Evolutionary conservation across 495 filamentous ascomycete species (phyloP), one percentile per base, ranked within the genome.

Genomic region (Aspergillus leporis): DNA sequence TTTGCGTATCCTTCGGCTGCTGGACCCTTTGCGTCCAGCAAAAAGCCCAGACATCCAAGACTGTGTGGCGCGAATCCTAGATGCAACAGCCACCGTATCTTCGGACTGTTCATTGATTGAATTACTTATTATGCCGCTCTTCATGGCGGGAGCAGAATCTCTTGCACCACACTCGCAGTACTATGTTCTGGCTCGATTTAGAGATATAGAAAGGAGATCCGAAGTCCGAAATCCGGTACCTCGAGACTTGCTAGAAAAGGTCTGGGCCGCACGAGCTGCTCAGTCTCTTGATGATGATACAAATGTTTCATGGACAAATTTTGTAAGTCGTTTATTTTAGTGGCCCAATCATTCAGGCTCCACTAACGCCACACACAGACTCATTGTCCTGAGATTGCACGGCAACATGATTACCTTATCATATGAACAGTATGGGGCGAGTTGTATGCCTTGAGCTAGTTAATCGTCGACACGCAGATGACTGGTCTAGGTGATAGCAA

Each of bases 81-180:
- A 76, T 48, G 66, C 69, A 5, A 64, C 71, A 5, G 65, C 74
- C 14, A 58, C 66, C n/a, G 66, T 76, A 21, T 66, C 72, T 4
- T 25, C 51, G 1, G 65, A 68, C 1, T 69, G 62, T 28, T 61
- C 61, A 0, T 41, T 76, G 23, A 55, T 71, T 7, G 72, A 76
- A 40, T 60, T 76, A 10, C 25, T 67, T 40, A 68, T 76, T 0
- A 56, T 76, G 31, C 74, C 74, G 16, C 53, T 76, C 0, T 76
- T 76, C 40, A 72, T 76, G 64, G 72, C 72, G 16, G 74, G 74
- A 9, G 65, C 69, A 1, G 74, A 76, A 53, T 66, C 59, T 13
- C 55, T 76, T 5, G 66, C 69, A 12, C 59, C 62, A 1, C 69
- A 72, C 53, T 69, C 74, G 5, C 69, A 64, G 9, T 73, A 75